Evolutionary conservation across 345 rosid species (phyloP).

Genomic region (Erysimum cheiranthoides): DNA sequence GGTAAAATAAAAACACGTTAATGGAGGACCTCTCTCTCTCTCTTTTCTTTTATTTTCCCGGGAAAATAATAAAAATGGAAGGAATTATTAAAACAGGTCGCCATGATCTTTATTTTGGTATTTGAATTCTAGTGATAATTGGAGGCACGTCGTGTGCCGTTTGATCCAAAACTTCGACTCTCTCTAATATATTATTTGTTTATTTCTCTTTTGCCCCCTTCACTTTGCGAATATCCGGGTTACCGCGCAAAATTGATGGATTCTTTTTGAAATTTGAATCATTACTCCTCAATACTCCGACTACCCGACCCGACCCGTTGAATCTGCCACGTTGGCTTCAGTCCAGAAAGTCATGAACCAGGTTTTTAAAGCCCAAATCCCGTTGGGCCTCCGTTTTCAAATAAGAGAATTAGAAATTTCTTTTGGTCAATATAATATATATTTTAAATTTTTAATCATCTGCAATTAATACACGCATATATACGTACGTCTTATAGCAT

Average conservation of each 20-base stretch:
- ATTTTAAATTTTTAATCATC: too few species aligned
- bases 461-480: too few species aligned
- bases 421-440: too few species aligned
- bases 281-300: neutral
- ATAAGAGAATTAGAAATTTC: too few species aligned
- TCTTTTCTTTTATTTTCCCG: conserved; percentile 23
- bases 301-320: conserved; percentile 7
- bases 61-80: conserved; percentile 25
- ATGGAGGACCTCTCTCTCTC: conserved; percentile 36
- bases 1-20: conserved; percentile 12
- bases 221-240: conserved; percentile 39
- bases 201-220: neutral
- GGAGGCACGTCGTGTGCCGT: conserved; percentile 45
- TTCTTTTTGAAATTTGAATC: conserved; percentile 1
- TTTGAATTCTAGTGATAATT: conserved; percentile 14
- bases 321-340: neutral
- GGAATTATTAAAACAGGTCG: conserved; percentile 5
- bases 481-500: too few species aligned
- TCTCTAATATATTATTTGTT: conserved; percentile 34
- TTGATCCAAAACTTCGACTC: conserved; percentile 22
- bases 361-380: neutral
- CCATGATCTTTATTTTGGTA: conserved; percentile 26
- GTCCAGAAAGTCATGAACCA: neutral
- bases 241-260: conserved; percentile 54
- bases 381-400: too few species aligned